Conservation (phyloP, 106 monocot species). For the Allium fistulosum region DNA sequence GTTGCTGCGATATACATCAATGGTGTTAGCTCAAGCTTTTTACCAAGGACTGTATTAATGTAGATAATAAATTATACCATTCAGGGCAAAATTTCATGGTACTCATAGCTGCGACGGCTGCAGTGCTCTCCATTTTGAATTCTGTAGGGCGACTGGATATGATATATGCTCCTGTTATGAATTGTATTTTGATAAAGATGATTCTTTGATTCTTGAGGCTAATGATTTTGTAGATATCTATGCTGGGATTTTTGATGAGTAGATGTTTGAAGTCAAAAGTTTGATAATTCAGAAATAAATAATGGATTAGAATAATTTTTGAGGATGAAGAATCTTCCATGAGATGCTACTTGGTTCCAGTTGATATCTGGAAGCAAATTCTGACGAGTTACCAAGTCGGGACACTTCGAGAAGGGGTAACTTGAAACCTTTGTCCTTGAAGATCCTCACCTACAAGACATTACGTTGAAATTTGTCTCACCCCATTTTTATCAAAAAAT, state of each 20-base stretch:
- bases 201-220: neutral
- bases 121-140: too few relatives aligned
- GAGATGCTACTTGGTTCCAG: conserved; percentile 1
- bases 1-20: conserved; percentile 21
- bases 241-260: neutral
- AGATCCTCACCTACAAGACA: too few relatives aligned
- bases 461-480: too few relatives aligned
- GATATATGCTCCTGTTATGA: too few relatives aligned
- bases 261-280: neutral
- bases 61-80: conserved; percentile 6
- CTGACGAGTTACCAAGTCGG: neutral
- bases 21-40: too few relatives aligned
- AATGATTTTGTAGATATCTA: neutral
- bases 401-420: neutral
- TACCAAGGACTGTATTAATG: neutral
- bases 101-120: conserved; percentile 12
- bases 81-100: conserved; percentile 43
- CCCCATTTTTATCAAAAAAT: too few relatives aligned
- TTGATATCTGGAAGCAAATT: neutral
- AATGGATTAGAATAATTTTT: neutral
- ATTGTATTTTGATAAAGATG: neutral
- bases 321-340: neutral
- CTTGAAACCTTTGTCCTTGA: neutral
- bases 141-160: too few relatives aligned
- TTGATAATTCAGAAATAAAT: neutral